These are phyloP conservation scores for Laguncularia racemosa DNA, from an alignment of 345 rosid species.

Conservation along the genomic window DNA sequence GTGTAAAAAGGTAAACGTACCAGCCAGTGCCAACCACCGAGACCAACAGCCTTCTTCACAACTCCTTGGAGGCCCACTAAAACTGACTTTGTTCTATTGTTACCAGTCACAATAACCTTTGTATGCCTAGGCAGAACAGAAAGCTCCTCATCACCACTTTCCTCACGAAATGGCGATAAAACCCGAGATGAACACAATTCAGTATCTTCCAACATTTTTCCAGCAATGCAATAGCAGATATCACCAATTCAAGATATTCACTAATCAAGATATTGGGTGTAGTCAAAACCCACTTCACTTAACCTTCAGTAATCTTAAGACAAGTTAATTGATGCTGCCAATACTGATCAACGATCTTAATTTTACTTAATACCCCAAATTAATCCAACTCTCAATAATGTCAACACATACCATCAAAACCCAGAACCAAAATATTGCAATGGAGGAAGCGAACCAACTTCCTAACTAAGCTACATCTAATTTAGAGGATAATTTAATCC, in stretches of 20 bases:
- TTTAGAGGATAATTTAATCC: neutral
- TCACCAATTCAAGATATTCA: conserved; percentile 3
- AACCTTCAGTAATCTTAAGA: neutral
- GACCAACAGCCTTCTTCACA: conserved; percentile 73
- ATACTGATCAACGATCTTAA: too few species aligned
- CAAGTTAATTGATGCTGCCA: too few species aligned
- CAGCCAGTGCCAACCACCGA: conserved; percentile 88
- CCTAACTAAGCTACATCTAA: too few species aligned
- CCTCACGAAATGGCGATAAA: conserved; percentile 44
- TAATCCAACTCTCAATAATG: too few species aligned
- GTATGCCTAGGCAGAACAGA: conserved; percentile 69
- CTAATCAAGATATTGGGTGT: conserved; percentile 9
- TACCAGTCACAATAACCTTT: conserved; percentile 62
- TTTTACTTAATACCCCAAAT: too few species aligned
- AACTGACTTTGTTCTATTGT: conserved; percentile 64
- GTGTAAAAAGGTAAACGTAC: conserved; percentile 18
- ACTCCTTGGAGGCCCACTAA: conserved; percentile 67
- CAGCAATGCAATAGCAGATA: too few species aligned
- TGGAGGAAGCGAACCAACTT: too few species aligned
- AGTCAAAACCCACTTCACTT: neutral
- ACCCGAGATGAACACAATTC: conserved; percentile 37
- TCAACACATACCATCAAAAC: too few species aligned
- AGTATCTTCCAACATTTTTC: conserved; percentile 29
- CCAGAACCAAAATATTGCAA: too few species aligned
- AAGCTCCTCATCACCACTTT: conserved; percentile 63